A percentile compares a stretch with the other conserved stretches of the same genome.
These are phyloP conservation scores for Lagenidium sp. DNA, from an alignment of 352 stramenopile species.

Conservation along the genomic window DNA sequence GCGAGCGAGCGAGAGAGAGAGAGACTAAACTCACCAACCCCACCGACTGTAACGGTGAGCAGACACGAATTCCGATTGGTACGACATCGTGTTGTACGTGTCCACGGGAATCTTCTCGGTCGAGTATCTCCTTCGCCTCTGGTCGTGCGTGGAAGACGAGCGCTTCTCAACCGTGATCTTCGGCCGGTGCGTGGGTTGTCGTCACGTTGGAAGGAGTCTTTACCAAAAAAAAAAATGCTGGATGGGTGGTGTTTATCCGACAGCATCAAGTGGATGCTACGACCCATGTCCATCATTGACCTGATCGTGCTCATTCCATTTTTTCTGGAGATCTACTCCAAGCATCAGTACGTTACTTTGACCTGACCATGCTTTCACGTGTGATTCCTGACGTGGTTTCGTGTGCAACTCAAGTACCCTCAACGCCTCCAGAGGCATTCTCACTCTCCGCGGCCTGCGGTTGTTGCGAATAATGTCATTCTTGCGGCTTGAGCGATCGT, in stretches of 20 bases:
- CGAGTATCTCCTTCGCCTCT: constrained; percentile 65
- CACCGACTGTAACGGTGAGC: neutral
- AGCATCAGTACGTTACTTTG: constrained; percentile 35
- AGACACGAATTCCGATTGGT: constrained; percentile 47
- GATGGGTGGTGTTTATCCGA: too few relatives aligned
- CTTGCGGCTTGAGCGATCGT: constrained; percentile 65
- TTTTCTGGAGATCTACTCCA: constrained; percentile 68
- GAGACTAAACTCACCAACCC: too few relatives aligned
- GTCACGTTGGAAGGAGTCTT: neutral
- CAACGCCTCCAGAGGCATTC: constrained; percentile 37
- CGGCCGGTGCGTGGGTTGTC: constrained; percentile 24
- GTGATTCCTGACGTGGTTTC: neutral
- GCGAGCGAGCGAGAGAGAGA: too few relatives aligned
- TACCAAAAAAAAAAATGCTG: too few relatives aligned
- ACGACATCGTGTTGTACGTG: constrained; percentile 66
- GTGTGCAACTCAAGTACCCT: constrained; percentile 18
- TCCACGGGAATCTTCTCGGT: constrained; percentile 68
- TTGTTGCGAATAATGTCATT: constrained; percentile 78
- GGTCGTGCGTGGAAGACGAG: constrained; percentile 77
- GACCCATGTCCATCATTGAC: constrained; percentile 76
- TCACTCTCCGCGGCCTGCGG: constrained; percentile 64
- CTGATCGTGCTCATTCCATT: constrained; percentile 68
- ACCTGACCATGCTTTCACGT: neutral
- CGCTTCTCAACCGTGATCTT: constrained; percentile 39
- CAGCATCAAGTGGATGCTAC: constrained; percentile 71